Evolutionary conservation across 768 basidiomycete genomes (phyloP).

Genomic region (Leccinum uliginosum): DNA sequence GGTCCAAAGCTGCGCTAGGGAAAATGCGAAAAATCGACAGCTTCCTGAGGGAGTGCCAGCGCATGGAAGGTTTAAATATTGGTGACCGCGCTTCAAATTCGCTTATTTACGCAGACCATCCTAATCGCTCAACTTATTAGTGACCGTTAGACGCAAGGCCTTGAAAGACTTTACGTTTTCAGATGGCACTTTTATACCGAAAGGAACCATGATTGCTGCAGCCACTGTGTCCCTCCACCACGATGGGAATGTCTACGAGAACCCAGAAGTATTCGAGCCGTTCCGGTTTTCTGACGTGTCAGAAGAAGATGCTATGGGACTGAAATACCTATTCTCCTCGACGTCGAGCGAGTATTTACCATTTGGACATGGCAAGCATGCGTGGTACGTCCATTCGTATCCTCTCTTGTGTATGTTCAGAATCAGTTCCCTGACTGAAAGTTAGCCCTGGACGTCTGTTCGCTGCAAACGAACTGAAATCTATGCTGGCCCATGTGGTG

Average conservation of each 20-base stretch:
- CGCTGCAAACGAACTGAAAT: constrained; percentile 40
- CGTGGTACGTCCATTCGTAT: not conserved
- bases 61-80: not conserved
- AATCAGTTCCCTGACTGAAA: not conserved
- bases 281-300: not conserved
- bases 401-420: not conserved
- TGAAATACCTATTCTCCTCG: not conserved
- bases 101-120: no score
- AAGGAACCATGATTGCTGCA: not conserved
- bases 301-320: not conserved
- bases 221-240: not conserved
- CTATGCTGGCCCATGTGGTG: constrained; percentile 44
- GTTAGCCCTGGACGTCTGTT: constrained; percentile 35
- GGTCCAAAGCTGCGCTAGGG: not conserved
- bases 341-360: not conserved
- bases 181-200: not conserved
- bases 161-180: not conserved
- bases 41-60: not conserved
- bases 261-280: not conserved
- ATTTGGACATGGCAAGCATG: not conserved
- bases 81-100: not conserved
- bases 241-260: not conserved
- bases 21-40: not conserved
- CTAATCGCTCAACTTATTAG: not conserved
- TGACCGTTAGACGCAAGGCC: not conserved